Conservation (phyloP, 2,329 filamentous ascomycete species). For the Colletotrichum sp. region DNA sequence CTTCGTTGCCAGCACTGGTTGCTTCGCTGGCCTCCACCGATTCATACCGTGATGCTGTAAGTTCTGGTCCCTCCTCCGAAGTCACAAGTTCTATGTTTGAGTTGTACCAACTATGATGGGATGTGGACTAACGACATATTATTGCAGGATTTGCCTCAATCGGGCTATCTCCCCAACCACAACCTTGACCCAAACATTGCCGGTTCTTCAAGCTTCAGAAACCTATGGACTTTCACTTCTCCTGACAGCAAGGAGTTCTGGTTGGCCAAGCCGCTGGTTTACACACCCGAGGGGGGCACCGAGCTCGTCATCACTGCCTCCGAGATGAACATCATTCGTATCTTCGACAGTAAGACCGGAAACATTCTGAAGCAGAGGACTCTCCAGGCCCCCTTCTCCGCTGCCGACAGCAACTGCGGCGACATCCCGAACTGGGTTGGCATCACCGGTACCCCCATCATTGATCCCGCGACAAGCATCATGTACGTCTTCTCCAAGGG, state of each 20-base stretch:
- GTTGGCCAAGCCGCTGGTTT: conserved; percentile 45
- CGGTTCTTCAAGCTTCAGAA: conserved; percentile 35
- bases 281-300: conserved; percentile 39
- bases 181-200: conserved; percentile 44
- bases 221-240: conserved; percentile 37
- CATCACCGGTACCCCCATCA: conserved; percentile 40
- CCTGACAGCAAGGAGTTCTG: conserved; percentile 11
- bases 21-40: conserved; percentile 19
- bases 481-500: conserved; percentile 42
- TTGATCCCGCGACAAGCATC: conserved; percentile 37
- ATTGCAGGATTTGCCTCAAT: conserved; percentile 34
- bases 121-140: neutral
- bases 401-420: conserved; percentile 41
- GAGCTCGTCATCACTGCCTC: conserved; percentile 44
- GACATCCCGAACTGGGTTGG: conserved; percentile 44
- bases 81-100: neutral
- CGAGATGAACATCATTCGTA: conserved; percentile 42
- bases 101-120: neutral
- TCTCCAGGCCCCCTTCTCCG: conserved; percentile 42
- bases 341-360: conserved; percentile 45
- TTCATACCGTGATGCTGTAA: conserved; percentile 21
- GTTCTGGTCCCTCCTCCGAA: neutral
- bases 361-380: conserved; percentile 38
- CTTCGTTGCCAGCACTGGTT: conserved; percentile 21
- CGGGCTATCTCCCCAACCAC: conserved; percentile 43